Conservation (phyloP, 345 rosid species). For the Cardamine chenopodiifolia region DNA sequence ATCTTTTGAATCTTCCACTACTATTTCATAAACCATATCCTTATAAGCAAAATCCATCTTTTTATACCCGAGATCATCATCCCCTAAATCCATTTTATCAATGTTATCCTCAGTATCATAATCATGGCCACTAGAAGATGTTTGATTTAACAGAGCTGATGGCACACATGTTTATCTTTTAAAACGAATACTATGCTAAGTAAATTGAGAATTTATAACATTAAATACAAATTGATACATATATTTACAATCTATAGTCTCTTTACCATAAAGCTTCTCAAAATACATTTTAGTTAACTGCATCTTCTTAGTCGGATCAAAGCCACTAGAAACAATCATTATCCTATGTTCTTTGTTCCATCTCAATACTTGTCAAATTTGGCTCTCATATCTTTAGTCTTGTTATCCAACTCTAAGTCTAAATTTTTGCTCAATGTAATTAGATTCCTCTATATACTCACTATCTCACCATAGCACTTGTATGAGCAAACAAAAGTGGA, state of each 20-base stretch:
- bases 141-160: no score
- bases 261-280: background rate
- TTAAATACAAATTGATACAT: background rate
- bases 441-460: no score
- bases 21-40: no score
- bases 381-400: background rate
- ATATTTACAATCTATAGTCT: background rate
- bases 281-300: background rate
- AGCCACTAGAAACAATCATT: background rate
- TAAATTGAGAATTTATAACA: background rate
- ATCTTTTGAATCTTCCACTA: no score
- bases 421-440: no score
- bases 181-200: background rate
- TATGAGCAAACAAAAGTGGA: no score
- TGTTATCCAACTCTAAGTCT: no score
- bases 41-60: no score
- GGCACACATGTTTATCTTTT: background rate
- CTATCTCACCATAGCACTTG: no score
- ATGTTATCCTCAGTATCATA: no score
- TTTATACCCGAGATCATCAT: no score
- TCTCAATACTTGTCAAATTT: background rate
- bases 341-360: background rate
- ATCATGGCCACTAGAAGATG: background rate
- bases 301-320: background rate
- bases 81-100: no score